Percentiles rank a stretch among this genome's conserved stretches.
Evolutionary conservation across 768 basidiomycete species (phyloP).

Genomic region (Amanita subjunquillea): DNA sequence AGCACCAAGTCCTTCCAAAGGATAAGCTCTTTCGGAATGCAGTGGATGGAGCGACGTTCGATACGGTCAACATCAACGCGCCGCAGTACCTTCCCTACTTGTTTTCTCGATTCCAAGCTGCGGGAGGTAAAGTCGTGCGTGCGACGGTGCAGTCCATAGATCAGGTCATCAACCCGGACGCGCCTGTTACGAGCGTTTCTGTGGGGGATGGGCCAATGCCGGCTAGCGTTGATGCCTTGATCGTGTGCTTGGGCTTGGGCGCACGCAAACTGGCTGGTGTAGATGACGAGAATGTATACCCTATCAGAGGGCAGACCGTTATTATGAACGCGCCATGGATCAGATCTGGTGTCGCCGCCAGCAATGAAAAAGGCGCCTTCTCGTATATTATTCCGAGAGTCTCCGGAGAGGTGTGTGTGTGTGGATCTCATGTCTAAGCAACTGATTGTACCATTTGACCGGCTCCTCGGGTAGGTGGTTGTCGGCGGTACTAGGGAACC

Average conservation of each 20-base stretch:
- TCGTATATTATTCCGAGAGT: conserved; percentile 52
- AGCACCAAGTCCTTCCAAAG: conserved; percentile 28
- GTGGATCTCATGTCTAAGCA: not conserved
- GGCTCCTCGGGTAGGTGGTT: conserved; percentile 26
- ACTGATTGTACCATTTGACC: not conserved
- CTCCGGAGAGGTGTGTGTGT: conserved; percentile 6
- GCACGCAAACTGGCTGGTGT: conserved; percentile 71
- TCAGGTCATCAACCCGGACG: conserved; percentile 49
- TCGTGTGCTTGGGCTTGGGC: conserved; percentile 68
- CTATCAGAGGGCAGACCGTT: conserved; percentile 80
- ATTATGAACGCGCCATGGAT: conserved; percentile 63
- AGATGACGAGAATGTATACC: conserved; percentile 64
- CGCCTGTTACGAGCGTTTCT: not conserved
- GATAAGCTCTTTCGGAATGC: conserved; percentile 21
- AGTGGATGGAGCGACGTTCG: conserved; percentile 45
- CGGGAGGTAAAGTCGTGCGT: conserved; percentile 54
- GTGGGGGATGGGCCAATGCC: not conserved
- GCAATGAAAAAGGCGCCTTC: conserved; percentile 27
- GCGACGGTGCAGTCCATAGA: conserved; percentile 56
- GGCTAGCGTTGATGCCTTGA: conserved; percentile 32
- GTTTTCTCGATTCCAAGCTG: conserved; percentile 45
- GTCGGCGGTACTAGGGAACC: conserved; percentile 44
- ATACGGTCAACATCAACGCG: conserved; percentile 61
- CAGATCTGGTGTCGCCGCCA: conserved; percentile 41
- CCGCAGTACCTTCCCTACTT: conserved; percentile 67